Conservation (phyloP, 257 asterid species). For the Ajuga chamaepitys region DNA sequence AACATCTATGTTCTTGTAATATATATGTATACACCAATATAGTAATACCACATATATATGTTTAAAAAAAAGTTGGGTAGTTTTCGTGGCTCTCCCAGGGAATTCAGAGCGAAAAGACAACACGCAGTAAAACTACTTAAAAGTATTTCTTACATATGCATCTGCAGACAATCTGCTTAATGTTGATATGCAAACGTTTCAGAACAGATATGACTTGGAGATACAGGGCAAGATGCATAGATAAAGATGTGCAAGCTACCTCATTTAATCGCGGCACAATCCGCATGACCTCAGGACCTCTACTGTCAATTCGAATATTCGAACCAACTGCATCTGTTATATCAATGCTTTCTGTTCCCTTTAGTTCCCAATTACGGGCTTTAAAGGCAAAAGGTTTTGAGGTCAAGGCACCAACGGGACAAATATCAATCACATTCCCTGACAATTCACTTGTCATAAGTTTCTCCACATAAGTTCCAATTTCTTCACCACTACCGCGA, state of each 20-base stretch:
- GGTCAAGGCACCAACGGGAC: conserved; percentile 99
- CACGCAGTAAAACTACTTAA: no score
- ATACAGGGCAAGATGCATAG: background rate
- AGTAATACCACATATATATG: no score
- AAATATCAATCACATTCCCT: conserved; percentile 95
- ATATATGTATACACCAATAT: no score
- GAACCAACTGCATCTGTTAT: conserved; percentile 99
- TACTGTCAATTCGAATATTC: conserved; percentile 91
- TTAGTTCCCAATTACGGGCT: conserved; percentile 98
- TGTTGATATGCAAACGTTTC: background rate
- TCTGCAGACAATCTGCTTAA: background rate
- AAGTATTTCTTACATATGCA: background rate
- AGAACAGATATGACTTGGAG: background rate
- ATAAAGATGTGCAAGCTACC: conserved; percentile 25
- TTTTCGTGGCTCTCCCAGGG: no score
- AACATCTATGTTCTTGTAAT: no score
- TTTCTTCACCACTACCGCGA: conserved; percentile 99
- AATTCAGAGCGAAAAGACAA: no score
- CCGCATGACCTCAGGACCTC: conserved; percentile 99
- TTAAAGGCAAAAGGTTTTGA: conserved; percentile 98
- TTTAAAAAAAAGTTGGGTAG: no score
- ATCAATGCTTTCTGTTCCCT: conserved; percentile 98
- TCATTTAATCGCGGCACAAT: conserved; percentile 91
- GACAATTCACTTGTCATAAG: conserved; percentile 99
- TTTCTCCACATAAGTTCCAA: conserved; percentile 93